Evolutionary conservation across 352 stramenopile genomes (phyloP).

Genomic region (Phytophthora sp.): DNA sequence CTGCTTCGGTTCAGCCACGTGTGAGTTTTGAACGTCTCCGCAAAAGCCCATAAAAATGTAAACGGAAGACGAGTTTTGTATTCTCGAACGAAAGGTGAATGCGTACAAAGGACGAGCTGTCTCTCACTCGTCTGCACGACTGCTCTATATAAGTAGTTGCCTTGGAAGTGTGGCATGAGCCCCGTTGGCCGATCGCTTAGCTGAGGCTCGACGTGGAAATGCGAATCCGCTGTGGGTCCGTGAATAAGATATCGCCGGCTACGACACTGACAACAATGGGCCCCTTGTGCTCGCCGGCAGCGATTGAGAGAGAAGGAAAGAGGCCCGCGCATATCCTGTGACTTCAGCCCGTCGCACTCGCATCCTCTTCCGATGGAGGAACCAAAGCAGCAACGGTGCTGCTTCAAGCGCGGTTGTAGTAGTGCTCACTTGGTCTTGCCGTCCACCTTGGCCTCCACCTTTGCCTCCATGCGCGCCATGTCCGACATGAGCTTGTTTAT

Average conservation of each 20-base stretch:
- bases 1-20: slow-evolving; percentile 4
- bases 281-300: slow-evolving; percentile 1
- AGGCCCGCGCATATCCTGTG: background rate
- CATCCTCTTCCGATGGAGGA: slow-evolving; percentile 11
- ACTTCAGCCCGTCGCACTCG: background rate
- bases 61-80: slow-evolving; percentile 21
- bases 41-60: slow-evolving; percentile 31
- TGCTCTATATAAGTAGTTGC: background rate
- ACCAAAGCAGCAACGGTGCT: too few relatives aligned
- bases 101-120: background rate
- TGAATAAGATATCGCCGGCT: slow-evolving; percentile 25
- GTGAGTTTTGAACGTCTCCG: slow-evolving; percentile 19
- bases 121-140: background rate
- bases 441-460: slow-evolving; percentile 58
- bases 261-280: slow-evolving; percentile 7
- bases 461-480: slow-evolving; percentile 81
- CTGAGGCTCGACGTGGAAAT: background rate
- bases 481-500: slow-evolving; percentile 80
- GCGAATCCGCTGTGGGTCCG: background rate
- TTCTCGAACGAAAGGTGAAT: background rate
- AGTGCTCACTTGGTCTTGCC: slow-evolving; percentile 31
- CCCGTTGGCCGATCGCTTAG: background rate
- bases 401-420: too few relatives aligned
- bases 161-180: background rate
- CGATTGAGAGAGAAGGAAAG: slow-evolving; percentile 1